Percentiles rank a stretch among this genome's conserved stretches.
phyloP scores from a whole-genome alignment of 768 basidiomycete genomes.

The Mycena epipterygia region DNA sequence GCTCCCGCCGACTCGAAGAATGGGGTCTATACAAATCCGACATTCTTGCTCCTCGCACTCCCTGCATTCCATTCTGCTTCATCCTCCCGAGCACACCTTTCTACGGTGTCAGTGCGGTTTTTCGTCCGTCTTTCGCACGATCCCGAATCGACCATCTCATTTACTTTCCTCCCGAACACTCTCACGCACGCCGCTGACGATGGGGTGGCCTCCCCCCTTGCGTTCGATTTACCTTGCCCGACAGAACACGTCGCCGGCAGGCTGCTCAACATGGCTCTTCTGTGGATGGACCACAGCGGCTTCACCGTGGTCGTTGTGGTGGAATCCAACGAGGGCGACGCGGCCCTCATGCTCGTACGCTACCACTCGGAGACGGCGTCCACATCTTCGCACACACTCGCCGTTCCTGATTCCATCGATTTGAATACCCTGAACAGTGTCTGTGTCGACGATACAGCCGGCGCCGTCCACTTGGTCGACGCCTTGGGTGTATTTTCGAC shows the following conservation, averaged over 20 bases:
- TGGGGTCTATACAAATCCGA: neutral
- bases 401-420: conserved; percentile 7
- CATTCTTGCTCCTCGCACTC: neutral
- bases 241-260: neutral
- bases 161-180: conserved; percentile 22
- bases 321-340: neutral
- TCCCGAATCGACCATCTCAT: neutral
- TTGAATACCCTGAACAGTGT: neutral
- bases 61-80: neutral
- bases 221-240: neutral
- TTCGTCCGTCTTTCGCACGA: conserved; percentile 5
- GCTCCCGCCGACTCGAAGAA: conserved; percentile 18
- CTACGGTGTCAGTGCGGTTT: conserved; percentile 27
- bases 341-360: conserved; percentile 20
- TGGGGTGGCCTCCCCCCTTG: conserved; percentile 21
- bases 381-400: conserved; percentile 20
- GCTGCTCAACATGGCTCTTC: neutral
- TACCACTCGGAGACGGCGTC: conserved; percentile 22
- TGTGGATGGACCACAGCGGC: conserved; percentile 34
- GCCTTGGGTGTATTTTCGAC: conserved; percentile 5
- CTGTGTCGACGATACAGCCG: conserved; percentile 27
- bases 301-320: conserved; percentile 14
- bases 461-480: conserved; percentile 22
- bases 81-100: conserved; percentile 19
- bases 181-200: conserved; percentile 17